Base-by-base conservation (phyloP, 176 grass and related monocot species). In the Microstegium vimineum region DNA sequence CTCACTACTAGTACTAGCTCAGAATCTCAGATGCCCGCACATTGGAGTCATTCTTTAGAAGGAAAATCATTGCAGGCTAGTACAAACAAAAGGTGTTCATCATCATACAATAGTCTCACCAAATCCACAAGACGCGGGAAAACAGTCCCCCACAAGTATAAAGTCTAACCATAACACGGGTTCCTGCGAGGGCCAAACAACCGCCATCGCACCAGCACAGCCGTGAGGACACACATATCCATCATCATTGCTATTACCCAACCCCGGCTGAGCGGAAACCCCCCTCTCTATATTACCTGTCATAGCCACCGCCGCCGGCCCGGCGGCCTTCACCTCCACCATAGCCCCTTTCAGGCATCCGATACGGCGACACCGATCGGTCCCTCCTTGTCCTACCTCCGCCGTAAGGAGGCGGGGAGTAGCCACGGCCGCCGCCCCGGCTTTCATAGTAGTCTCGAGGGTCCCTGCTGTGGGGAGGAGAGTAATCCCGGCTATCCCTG, bases 401-500 rank as follows among this genome's bases (percentile, higher is more conserved):
- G 10, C 66, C 87, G 5, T 82, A 94, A 64, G 89, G 89, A 42
- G 70, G 70, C 4, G 91, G 88, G 5, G 92, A 94, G 57, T 89
- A 94, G 14, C 87, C 92, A 5, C 81, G 77, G 1, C 77, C 86
- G n/a, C n/a, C n/a, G 18, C 89, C 86, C 28, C 77, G 56, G 43
- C 83, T 3, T 0, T 89, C 82, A 4, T 89, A 89, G 56, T 85
- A 89, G 79, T 85, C 87, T 0, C 82, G 71, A 4, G 52, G 54
- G 14, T 85, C 82, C 82, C 87, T 76, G n/a, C n/a, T n/a, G 30
- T 82, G 82, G 5, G 92, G 81, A 0, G 92, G 80, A 0, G 92
- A 94, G 72, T 84, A 90, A 62, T 89, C 92, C 23, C 79, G 63
- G 30, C 73, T 4, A 23, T 89, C 91, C 17, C 72, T 81, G 62